A percentile compares a stretch with the other conserved stretches of the same genome.
phyloP scores from a whole-genome alignment of 2,329 filamentous ascomycete species.

The Penicillium occitanis region DNA sequence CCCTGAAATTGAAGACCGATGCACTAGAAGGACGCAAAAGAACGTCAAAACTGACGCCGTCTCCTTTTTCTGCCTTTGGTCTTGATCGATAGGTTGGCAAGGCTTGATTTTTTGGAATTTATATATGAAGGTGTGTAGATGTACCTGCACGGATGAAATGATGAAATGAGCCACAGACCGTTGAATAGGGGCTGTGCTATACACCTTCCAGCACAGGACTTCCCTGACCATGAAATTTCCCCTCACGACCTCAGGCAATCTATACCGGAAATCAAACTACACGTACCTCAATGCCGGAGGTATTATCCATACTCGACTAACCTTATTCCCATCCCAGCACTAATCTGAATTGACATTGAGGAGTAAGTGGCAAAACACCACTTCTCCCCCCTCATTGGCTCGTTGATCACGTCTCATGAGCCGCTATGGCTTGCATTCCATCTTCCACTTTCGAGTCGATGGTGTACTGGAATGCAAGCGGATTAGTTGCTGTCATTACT shows the following conservation, averaged over 20 bases:
- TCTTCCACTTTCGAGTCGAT: background rate
- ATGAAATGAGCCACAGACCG: background rate
- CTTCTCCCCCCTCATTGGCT: background rate
- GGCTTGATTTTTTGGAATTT: background rate
- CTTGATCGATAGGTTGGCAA: background rate
- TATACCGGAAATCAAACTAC: background rate
- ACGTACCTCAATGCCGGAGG: background rate
- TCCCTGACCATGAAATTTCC: background rate
- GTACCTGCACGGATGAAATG: background rate
- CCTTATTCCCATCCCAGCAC: background rate
- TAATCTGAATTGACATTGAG: background rate
- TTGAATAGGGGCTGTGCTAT: background rate
- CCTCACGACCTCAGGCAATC: background rate
- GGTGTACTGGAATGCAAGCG: background rate
- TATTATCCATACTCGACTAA: background rate
- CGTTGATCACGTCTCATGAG: conserved; percentile 7
- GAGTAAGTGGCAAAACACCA: background rate
- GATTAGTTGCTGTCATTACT: background rate
- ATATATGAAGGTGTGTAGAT: no score
- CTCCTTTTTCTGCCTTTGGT: background rate
- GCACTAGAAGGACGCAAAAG: background rate
- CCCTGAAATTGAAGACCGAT: background rate
- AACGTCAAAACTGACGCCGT: background rate
- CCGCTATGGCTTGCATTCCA: conserved; percentile 2
- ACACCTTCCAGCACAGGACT: background rate